These are phyloP conservation scores for Candida insectalens DNA, from an alignment of 805 yeast species.

Conservation along the genomic window DNA sequence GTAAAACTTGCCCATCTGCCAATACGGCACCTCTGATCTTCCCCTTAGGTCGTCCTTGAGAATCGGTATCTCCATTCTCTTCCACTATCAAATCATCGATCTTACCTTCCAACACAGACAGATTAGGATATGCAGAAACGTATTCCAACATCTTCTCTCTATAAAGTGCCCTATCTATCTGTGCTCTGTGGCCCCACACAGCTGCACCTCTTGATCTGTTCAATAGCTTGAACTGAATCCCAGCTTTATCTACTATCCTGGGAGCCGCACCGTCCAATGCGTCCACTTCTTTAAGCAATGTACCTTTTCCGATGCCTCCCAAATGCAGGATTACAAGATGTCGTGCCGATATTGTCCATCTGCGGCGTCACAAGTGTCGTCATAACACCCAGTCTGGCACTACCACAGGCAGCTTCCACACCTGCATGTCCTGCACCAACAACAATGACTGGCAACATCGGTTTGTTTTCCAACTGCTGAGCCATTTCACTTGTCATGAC, in stretches of 20 bases:
- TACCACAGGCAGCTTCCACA: constrained; percentile 90
- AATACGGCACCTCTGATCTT: constrained; percentile 63
- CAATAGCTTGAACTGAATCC: constrained; percentile 81
- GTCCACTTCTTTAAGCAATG: constrained; percentile 83
- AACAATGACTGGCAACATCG: constrained; percentile 60
- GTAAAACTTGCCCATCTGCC: constrained; percentile 52
- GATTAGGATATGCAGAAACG: constrained; percentile 43
- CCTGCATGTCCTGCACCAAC: constrained; percentile 99
- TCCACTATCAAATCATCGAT: constrained; percentile 78
- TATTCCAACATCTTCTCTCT: constrained; percentile 68
- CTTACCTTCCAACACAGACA: constrained; percentile 57
- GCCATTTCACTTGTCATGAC: constrained; percentile 28
- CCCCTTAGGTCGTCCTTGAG: constrained; percentile 33
- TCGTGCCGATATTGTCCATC: constrained; percentile 71
- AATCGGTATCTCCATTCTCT: constrained; percentile 16
- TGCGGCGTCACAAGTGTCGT: constrained; percentile 75
- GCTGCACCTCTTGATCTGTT: constrained; percentile 90
- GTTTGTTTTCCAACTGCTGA: constrained; percentile 20
- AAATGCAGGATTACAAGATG: constrained; percentile 94
- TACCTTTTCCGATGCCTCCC: constrained; percentile 99
- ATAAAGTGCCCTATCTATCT: constrained; percentile 81
- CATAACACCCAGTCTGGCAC: constrained; percentile 72
- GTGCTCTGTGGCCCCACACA: constrained; percentile 97
- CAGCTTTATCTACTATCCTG: constrained; percentile 82
- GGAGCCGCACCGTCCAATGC: constrained; percentile 92